Evolutionary conservation across 306 rosid species (phyloP), one percentile per base, ranked within the genome.

Genomic region (Elaeagnus macrophylla): DNA sequence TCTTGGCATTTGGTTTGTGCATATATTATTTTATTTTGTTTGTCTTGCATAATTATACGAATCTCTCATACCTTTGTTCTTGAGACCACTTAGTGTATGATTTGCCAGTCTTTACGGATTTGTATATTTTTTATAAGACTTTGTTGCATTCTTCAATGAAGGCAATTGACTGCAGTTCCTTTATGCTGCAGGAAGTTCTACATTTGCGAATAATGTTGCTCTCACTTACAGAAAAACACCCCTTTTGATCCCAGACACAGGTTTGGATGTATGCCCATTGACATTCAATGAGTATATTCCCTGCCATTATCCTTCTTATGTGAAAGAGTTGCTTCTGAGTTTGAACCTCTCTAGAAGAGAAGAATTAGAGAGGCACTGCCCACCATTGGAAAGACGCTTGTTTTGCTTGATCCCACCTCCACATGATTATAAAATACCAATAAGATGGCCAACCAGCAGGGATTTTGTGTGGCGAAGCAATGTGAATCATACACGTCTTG

Each of bases 381-480:
- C 93, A 46, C 85, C 93, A 9, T 70, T 78, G 17, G 82, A 84
- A 61, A 77, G 79, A 38, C 87, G 88, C 47, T 67, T 91, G 40
- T 87, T 84, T 77, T 91, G 99, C 80, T 77, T 87, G 82, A 75
- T 82, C 61, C 95, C 95, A 10, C 93, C 96, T 8, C 95, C 99
- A 1, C 66, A 63, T 49, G 87, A 87, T 70, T 87, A 87, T 70
- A 91, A 87, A 75, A 78, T 78, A 54, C 93, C 99, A 15, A 79
- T 91, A 66, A 67, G 60, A 57, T 91, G 99, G 93, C 96, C 99
- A 47, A 79, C 69, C 69, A 87, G 96, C 60, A 72, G 95, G 81
- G 96, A 91, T 70, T 91, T 72, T 61, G 95, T 91, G 73, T 87
- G 99, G 96, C 83, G 83, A 60, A 84, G 96, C 76, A 84, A 91